These are phyloP conservation scores for Cutaneotrichosporon mucoides DNA, from an alignment of 1,284 basidiomycete genomes.

Conservation along the genomic window DNA sequence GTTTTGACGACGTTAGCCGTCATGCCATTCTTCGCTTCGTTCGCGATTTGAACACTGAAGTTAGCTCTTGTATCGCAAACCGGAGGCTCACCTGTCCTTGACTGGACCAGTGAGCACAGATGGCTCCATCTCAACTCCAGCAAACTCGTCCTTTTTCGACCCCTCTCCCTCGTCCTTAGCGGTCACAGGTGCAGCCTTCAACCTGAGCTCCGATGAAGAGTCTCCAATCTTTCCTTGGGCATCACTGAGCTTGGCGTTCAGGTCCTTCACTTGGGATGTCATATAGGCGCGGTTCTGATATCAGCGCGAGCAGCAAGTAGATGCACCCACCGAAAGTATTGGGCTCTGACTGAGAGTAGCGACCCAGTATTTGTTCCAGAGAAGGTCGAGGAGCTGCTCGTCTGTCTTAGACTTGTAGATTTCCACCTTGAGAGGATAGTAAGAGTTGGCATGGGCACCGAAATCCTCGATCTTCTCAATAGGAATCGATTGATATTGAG, in stretches of 20 bases:
- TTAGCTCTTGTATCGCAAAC: not conserved
- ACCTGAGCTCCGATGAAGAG: conserved; percentile 21
- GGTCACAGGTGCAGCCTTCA: conserved; percentile 39
- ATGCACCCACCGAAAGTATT: conserved; percentile 69
- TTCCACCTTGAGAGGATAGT: conserved; percentile 90
- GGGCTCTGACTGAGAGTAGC: conserved; percentile 89
- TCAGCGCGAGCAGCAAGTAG: not conserved
- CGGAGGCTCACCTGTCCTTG: conserved; percentile 63
- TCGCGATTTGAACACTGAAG: conserved; percentile 70
- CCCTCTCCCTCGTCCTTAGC: conserved; percentile 38
- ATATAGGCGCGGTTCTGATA: conserved; percentile 83
- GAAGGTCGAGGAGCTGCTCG: conserved; percentile 73
- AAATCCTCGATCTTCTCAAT: conserved; percentile 94
- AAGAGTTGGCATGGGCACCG: conserved; percentile 95
- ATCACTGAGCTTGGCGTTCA: conserved; percentile 72
- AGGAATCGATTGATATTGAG: conserved; percentile 87
- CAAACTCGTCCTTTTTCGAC: conserved; percentile 46
- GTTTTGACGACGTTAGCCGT: conserved; percentile 87
- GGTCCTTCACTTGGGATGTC: conserved; percentile 79
- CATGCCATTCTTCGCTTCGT: conserved; percentile 85
- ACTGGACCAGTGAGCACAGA: conserved; percentile 69
- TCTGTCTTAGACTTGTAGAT: conserved; percentile 91
- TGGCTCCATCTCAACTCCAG: conserved; percentile 39
- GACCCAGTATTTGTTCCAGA: conserved; percentile 99
- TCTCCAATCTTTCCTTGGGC: conserved; percentile 23